A percentile compares a stretch with the other conserved stretches of the same genome.
phyloP scores from a whole-genome alignment of 768 basidiomycete genomes.

The Wakefieldia striispora region DNA sequence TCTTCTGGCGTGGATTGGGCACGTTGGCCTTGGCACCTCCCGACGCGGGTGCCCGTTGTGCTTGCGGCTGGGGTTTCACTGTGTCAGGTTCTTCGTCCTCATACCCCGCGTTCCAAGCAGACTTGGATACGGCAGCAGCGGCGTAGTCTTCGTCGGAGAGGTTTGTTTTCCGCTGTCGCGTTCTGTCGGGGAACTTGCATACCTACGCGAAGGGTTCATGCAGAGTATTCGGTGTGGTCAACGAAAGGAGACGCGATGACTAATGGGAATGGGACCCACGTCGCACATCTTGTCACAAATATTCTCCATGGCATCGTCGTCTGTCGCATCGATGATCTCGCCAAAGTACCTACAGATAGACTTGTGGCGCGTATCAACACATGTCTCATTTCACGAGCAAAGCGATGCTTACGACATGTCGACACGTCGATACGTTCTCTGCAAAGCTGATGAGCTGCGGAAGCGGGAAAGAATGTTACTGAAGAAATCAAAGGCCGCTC shows the following conservation, averaged over 20 bases:
- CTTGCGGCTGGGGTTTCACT: conserved; percentile 1
- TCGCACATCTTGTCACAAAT: conserved; percentile 84
- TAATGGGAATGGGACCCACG: conserved; percentile 39
- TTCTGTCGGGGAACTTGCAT: conserved; percentile 76
- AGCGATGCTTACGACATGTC: conserved; percentile 60
- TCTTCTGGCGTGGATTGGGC: conserved; percentile 15
- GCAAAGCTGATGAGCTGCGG: conserved; percentile 50
- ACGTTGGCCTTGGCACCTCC: neutral
- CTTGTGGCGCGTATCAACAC: conserved; percentile 32
- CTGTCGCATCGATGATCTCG: conserved; percentile 53
- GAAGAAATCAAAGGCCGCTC: conserved; percentile 11
- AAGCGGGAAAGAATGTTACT: neutral
- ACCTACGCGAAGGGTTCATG: conserved; percentile 42
- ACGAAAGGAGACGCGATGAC: neutral
- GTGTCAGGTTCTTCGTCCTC: conserved; percentile 25
- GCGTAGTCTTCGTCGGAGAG: conserved; percentile 45
- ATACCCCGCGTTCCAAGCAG: conserved; percentile 22
- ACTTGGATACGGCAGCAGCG: conserved; percentile 17
- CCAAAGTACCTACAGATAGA: conserved; percentile 81
- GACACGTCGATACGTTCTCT: conserved; percentile 57
- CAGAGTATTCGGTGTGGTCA: neutral
- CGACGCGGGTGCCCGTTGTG: conserved; percentile 1
- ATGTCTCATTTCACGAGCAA: neutral
- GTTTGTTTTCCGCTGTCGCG: conserved; percentile 44
- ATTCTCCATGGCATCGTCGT: conserved; percentile 41